A percentile compares a stretch with the other conserved stretches of the same genome.
Conservation (phyloP, 345 rosid genomes). For the Leavenworthia alabamica region DNA sequence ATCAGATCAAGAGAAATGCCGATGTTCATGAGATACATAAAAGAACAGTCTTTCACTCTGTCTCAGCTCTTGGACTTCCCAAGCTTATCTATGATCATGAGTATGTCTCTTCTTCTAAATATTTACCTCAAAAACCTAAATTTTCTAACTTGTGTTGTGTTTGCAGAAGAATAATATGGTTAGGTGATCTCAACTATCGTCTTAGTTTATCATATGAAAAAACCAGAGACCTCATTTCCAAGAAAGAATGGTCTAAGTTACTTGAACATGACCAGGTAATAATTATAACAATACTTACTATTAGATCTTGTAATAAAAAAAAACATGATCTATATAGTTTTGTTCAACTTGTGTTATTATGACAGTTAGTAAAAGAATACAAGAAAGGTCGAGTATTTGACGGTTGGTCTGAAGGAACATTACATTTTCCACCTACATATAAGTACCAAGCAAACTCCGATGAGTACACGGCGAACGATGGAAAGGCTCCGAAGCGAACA, state of each 20-base stretch:
- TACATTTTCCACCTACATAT: conserved; percentile 80
- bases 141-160: conserved; percentile 5
- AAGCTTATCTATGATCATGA: conserved; percentile 68
- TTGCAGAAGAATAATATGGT: conserved; percentile 80
- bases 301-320: too few relatives aligned
- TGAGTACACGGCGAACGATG: conserved; percentile 62
- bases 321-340: too few relatives aligned
- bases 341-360: too few relatives aligned
- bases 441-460: conserved; percentile 80
- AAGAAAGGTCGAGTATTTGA: conserved; percentile 76
- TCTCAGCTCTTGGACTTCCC: conserved; percentile 58
- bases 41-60: conserved; percentile 64
- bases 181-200: conserved; percentile 92
- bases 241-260: conserved; percentile 61
- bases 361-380: conserved; percentile 69
- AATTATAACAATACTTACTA: too few relatives aligned
- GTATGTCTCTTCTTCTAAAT: conserved; percentile 43
- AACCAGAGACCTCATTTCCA: conserved; percentile 54
- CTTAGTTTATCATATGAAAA: conserved; percentile 67
- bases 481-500: conserved; percentile 55
- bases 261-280: conserved; percentile 83
- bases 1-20: conserved; percentile 75
- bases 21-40: conserved; percentile 82
- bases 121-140: too few relatives aligned
- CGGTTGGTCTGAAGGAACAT: conserved; percentile 89